Conservation (phyloP, 2,329 filamentous ascomycete genomes). For the Lasiodiplodia hormozganensis region DNA sequence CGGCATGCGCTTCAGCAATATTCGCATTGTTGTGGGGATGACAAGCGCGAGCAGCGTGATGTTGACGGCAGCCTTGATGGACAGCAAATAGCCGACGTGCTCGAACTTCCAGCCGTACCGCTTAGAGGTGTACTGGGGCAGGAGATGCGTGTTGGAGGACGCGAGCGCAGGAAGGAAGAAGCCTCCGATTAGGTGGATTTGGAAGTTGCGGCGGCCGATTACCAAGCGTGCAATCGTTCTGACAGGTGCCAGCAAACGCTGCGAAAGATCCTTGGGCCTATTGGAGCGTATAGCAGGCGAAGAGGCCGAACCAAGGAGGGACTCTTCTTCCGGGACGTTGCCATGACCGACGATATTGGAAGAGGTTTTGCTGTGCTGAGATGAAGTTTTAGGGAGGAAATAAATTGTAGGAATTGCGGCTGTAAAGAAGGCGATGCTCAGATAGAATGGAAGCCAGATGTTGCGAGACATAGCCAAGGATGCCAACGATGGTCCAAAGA, state of each 20-base stretch:
- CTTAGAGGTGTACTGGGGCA: slow-evolving; percentile 49
- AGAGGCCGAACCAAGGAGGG: background rate
- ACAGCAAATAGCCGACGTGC: slow-evolving; percentile 46
- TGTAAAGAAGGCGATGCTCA: slow-evolving; percentile 40
- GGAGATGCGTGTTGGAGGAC: slow-evolving; percentile 47
- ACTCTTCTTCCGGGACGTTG: background rate
- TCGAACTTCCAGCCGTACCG: slow-evolving; percentile 48
- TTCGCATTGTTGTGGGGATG: slow-evolving; percentile 43
- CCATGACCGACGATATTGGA: background rate
- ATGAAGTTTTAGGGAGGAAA: background rate
- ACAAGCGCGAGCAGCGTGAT: slow-evolving; percentile 43
- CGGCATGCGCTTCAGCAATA: slow-evolving; percentile 33
- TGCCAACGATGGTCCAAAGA: slow-evolving; percentile 44
- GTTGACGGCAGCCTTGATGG: slow-evolving; percentile 46
- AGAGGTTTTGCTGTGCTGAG: background rate
- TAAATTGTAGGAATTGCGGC: slow-evolving; percentile 34
- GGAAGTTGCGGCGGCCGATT: slow-evolving; percentile 38
- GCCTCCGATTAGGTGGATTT: slow-evolving; percentile 39
- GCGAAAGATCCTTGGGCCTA: background rate
- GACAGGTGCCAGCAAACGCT: background rate
- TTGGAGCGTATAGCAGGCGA: background rate
- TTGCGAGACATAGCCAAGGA: slow-evolving; percentile 44
- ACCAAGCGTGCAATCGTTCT: slow-evolving; percentile 2
- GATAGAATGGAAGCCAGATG: slow-evolving; percentile 46
- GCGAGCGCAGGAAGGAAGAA: slow-evolving; percentile 47